These are phyloP conservation scores for Carnegiea gigantea DNA, from an alignment of 179 eudicot genomes.

Conservation along the genomic window DNA sequence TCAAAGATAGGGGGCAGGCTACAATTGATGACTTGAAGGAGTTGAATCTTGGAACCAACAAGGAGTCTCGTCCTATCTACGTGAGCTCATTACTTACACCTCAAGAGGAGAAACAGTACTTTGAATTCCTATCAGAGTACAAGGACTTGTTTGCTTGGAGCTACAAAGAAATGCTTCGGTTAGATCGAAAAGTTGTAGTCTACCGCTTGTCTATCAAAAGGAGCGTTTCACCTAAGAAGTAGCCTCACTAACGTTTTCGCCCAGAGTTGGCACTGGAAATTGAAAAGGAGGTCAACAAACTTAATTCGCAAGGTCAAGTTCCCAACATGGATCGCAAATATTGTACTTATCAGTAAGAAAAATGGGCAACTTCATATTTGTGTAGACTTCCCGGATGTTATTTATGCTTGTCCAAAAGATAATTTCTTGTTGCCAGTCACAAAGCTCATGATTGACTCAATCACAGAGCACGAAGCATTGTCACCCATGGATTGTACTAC, in stretches of 20 bases:
- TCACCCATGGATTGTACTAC: not conserved
- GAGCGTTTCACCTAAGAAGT: not conserved
- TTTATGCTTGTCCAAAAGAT: not conserved
- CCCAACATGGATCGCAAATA: too few relatives aligned
- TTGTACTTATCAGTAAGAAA: not conserved
- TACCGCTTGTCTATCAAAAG: not conserved
- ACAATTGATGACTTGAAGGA: not conserved
- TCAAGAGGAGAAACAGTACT: not conserved
- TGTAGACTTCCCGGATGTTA: not conserved
- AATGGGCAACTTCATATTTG: not conserved
- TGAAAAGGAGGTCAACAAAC: not conserved
- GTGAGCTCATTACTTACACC: too few relatives aligned
- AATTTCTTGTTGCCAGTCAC: not conserved
- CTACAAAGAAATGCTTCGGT: not conserved
- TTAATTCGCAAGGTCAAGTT: too few relatives aligned
- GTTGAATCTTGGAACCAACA: not conserved
- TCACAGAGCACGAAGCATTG: not conserved
- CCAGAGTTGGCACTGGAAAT: not conserved
- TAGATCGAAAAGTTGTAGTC: not conserved
- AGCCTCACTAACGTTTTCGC: not conserved
- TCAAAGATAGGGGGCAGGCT: not conserved
- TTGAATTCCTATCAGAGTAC: too few relatives aligned
- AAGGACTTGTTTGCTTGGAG: conserved; percentile 1
- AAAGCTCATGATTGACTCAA: not conserved
- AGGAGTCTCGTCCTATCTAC: not conserved